Evolutionary conservation across 164 flowering plant species (phyloP), one percentile per base, ranked within the genome.

Genomic region (Umbellularia californica): DNA sequence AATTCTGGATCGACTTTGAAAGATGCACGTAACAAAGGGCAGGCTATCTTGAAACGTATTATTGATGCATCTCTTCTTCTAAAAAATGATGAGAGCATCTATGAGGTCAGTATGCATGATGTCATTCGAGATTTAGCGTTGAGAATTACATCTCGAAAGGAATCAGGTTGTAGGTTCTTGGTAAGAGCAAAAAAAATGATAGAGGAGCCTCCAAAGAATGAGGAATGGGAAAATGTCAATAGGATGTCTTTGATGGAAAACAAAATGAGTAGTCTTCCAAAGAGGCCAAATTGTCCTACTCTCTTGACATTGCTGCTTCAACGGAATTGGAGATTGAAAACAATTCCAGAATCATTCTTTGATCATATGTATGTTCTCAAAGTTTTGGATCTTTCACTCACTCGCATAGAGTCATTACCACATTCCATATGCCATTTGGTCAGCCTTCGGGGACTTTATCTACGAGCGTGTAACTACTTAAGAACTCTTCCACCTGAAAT

Each of bases 221-320:
- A 72, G 33, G 33, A 74, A 15, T 82, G 84, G 82, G 19, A 67
- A 47, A 1, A 64, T 0, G 24, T 70, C 2, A 72, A 23, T 15
- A 62, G 76, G 71, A 70, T 83, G 35, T 83, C 83, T 3, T 23
- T 83, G 70, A 71, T 72, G 70, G 15, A 50, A 9, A 80, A 72
- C 50, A 0, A 47, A 27, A 58, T 80, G 12, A 2, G 33, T 13
- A 33, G 25, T 41, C 76, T 83, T 50, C 80, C 82, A 13, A 73
- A 72, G 20, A 69, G 19, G 4, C 81, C 77, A 33, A 19, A 72
- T 11, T 78, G 81, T 24, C n/a, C 25, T 11, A 70, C 3, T 12
- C 70, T 83, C 52, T 74, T 70, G 10, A 73, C 83, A 15, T 64
- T 83, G 33, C 72, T 83, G 9, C 66, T 83, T 5, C 83, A 74